Conservation (phyloP, 495 filamentous ascomycete genomes). For the Podospora pseudocomata region DNA sequence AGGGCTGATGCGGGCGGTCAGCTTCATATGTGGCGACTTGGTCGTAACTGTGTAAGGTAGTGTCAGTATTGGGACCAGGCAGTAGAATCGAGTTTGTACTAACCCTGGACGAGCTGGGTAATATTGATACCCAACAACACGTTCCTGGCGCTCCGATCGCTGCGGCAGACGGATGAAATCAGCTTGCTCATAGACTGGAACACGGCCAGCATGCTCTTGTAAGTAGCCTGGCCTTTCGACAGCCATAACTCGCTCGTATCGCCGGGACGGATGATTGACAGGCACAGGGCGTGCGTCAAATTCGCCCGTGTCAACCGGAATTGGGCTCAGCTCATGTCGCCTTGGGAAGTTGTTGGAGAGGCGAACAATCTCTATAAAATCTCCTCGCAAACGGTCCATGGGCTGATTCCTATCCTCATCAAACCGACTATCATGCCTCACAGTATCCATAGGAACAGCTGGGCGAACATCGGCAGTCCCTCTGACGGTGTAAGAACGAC, state of each 20-base stretch:
- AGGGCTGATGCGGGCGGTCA: neutral
- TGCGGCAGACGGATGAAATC: neutral
- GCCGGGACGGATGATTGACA: neutral
- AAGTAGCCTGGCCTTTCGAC: neutral
- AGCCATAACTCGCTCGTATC: neutral
- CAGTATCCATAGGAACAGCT: slow-evolving; percentile 4
- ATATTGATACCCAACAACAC: slow-evolving; percentile 28
- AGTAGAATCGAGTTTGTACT: neutral
- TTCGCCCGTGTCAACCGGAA: slow-evolving; percentile 1
- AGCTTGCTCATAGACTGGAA: neutral
- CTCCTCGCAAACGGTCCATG: slow-evolving; percentile 14
- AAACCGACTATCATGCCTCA: slow-evolving; percentile 9
- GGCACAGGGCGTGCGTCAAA: neutral
- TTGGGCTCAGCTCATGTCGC: slow-evolving; percentile 22
- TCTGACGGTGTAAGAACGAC: slow-evolving; percentile 2
- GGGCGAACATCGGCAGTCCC: neutral
- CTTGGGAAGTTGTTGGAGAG: slow-evolving; percentile 33
- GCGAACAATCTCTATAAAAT: slow-evolving; percentile 28
- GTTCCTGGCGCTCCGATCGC: slow-evolving; percentile 23
- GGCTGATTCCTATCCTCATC: slow-evolving; percentile 10
- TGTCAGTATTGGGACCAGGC: neutral
- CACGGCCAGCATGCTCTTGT: neutral
- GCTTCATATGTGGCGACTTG: neutral
- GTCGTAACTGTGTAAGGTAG: neutral
- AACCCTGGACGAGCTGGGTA: slow-evolving; percentile 14